A percentile compares a stretch with the other conserved stretches of the same genome.
Conservation (phyloP, 371 early-diverging fungal genomes). For the Circinella umbellata region DNA sequence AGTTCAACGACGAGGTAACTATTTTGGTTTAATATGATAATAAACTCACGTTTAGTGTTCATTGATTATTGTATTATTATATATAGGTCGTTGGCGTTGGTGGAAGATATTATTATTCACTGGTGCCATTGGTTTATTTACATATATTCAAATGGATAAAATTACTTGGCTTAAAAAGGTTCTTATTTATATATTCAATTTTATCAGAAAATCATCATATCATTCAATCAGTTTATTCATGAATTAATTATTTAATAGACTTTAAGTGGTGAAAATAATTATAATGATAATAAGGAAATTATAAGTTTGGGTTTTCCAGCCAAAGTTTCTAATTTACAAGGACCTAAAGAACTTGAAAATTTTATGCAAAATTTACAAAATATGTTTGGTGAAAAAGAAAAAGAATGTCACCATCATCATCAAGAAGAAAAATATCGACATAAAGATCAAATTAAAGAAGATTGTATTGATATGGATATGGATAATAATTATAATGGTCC, state of each 20-base stretch:
- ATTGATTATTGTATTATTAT: neutral
- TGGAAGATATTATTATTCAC: neutral
- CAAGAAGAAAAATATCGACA: neutral
- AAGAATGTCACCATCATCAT: neutral
- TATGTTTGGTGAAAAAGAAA: constrained; percentile 1
- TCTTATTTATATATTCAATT: neutral
- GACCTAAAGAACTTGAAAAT: neutral
- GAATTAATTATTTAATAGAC: too few relatives aligned
- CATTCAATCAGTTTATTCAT: too few relatives aligned
- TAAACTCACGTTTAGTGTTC: neutral
- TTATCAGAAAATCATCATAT: neutral
- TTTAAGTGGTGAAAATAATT: neutral
- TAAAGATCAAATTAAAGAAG: neutral
- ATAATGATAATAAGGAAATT: neutral
- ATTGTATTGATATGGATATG: neutral
- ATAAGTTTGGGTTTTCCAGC: neutral
- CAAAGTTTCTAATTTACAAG: neutral
- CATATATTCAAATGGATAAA: constrained; percentile 7
- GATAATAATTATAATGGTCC: neutral
- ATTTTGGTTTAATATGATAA: too few relatives aligned
- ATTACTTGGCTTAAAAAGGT: constrained; percentile 4
- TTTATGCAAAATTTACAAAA: constrained; percentile 11
- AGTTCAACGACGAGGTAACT: constrained; percentile 1
- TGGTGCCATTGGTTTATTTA: constrained; percentile 2
- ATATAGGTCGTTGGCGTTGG: constrained; percentile 12